Base-by-base conservation (phyloP, 441 rosid species). In the Eutrema salsugineum region DNA sequence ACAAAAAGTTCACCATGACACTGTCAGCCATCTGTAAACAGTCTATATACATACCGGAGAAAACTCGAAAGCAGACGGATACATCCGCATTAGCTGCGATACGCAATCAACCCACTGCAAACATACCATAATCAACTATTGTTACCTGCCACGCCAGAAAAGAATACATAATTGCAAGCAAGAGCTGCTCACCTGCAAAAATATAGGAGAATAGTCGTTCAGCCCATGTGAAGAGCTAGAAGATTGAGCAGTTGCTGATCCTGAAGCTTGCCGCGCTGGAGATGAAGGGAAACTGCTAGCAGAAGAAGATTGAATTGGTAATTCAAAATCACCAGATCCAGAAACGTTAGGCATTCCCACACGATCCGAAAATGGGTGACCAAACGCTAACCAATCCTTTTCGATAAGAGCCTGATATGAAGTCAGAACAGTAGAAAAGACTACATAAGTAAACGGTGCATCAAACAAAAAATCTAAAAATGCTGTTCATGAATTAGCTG, bases 71-170 rank as follows among this genome's bases (percentile, higher is more conserved):
- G 99, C 97, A 78, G 84, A 88, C 11, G 99, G 98, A 86, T 96
- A 93, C 88, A 96, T 91, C 74, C 99, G 86, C 83, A 87, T 66
- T 62, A 96, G 70, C 71, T 96, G 99, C 1, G 98, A 88, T 43
- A 96, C 87, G 72, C 99, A 93, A 78, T 96, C 99, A 83, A 93
- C 84, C 99, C 99, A 96, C 99, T 96, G 96, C 90, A 89, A 81
- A 68, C 70, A 33, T 33, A 83, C 56, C 58, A 53, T 53, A 63
- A 2, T 67, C 63, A 67, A 32, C 30, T 58, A 48, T 22, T n/a
- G 49, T 39, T 15, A 43, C 53, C 60, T 55, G 33, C 33, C 53
- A 63, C 30, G 56, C 19, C 36, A 15, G 22, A 39, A 51, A 53
- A 14, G 38, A 63, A 40, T 28, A 60, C 43, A 51, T 28, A 36